Conservation (phyloP, 176 grass and related monocot genomes). For the Aegilops umbellulata region DNA sequence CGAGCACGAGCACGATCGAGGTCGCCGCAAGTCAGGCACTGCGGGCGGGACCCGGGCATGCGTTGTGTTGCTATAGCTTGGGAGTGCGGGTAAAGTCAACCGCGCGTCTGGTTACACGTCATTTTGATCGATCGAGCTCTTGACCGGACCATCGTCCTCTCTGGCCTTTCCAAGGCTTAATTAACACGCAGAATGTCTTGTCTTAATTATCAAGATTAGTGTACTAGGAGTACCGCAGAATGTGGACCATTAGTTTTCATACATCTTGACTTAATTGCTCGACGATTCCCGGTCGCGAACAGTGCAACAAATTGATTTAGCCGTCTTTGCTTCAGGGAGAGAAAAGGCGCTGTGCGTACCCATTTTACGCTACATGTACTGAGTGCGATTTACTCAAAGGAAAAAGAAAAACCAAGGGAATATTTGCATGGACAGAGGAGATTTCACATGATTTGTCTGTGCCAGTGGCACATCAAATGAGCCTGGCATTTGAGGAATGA, state of each 20-base stretch:
- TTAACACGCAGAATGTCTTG: constrained; percentile 28
- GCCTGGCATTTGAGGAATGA: too few species aligned
- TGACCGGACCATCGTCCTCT: constrained; percentile 18
- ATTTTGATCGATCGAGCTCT: background rate
- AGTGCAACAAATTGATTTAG: background rate
- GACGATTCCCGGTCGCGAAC: background rate
- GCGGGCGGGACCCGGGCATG: background rate
- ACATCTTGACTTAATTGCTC: background rate
- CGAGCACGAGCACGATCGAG: constrained; percentile 17
- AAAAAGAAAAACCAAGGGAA: background rate
- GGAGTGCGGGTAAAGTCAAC: constrained; percentile 72
- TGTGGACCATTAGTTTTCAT: background rate
- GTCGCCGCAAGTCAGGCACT: constrained; percentile 37
- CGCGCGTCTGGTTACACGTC: constrained; percentile 32
- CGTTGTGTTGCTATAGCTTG: constrained; percentile 4
- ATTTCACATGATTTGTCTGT: background rate
- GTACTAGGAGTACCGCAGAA: background rate
- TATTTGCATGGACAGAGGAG: background rate
- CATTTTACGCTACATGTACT: background rate
- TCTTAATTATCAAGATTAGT: background rate
- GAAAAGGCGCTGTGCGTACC: background rate
- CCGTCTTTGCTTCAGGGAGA: background rate
- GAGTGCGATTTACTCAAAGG: constrained; percentile 18
- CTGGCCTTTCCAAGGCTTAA: constrained; percentile 27
- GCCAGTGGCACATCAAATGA: too few species aligned